Evolutionary conservation across 2,329 filamentous ascomycete species (phyloP).

Genomic region (Fusarium sp.): DNA sequence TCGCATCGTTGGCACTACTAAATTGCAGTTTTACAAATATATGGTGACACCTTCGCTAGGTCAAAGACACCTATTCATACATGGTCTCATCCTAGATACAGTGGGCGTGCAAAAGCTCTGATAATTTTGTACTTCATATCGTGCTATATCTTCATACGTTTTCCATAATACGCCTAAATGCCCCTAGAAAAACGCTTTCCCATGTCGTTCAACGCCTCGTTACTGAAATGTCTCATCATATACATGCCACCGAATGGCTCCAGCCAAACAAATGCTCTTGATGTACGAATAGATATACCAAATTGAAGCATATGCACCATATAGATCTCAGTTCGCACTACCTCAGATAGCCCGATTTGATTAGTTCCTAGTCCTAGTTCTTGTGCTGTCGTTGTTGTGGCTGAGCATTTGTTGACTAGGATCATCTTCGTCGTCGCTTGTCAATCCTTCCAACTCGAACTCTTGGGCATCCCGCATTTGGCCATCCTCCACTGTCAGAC

Average conservation of each 20-base stretch:
- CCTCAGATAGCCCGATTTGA: constrained; percentile 22
- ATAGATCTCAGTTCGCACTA: too few relatives aligned
- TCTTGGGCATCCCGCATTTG: constrained; percentile 86
- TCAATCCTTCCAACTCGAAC: constrained; percentile 91
- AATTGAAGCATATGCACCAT: background rate
- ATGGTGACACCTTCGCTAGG: too few relatives aligned
- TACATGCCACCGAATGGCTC: background rate
- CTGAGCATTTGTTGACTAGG: constrained; percentile 55
- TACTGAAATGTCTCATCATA: constrained; percentile 1
- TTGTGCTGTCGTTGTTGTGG: constrained; percentile 42
- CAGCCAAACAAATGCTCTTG: background rate
- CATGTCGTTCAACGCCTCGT: background rate
- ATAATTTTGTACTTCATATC: too few relatives aligned
- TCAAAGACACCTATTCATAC: background rate
- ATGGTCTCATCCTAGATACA: too few relatives aligned
- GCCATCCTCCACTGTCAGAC: constrained; percentile 60
- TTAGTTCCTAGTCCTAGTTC: constrained; percentile 53
- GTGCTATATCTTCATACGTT: background rate
- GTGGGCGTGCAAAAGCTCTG: too few relatives aligned
- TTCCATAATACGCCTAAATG: constrained; percentile 2
- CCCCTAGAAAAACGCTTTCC: constrained; percentile 1
- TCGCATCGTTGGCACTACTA: too few relatives aligned
- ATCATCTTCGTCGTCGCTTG: constrained; percentile 87
- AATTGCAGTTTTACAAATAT: too few relatives aligned
- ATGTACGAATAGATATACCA: background rate